Base-by-base conservation (phyloP, 768 basidiomycete genomes). In the Crepidotus variabilis region DNA sequence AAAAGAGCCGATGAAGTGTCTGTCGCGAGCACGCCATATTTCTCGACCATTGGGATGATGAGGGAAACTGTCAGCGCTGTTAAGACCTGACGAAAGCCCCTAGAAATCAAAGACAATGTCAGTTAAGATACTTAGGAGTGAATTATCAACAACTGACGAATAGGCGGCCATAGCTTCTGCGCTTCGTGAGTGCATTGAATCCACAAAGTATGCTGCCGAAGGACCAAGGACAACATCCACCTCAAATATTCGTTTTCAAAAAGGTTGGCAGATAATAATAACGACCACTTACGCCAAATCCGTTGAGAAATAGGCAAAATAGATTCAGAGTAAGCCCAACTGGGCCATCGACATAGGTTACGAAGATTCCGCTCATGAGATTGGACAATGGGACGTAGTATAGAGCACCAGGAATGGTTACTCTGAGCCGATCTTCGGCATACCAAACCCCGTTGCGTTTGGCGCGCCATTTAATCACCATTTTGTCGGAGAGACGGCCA, bases 371-470 rank as follows among this genome's bases (percentile, higher is more conserved):
- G 0, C 74, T 75, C 0, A 69, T 50, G 0, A 82, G 63, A 2
- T 84, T 66, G 0, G 85, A 80, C 0, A 84, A 22, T 0, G 87
- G 89, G 2, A 79, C 71, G 24, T 87, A 69, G 16, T 81, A 32
- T 0, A 75, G 68, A 2, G 75, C 75, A 8, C 82, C 80, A 6
- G 74, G 60, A 33, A 82, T 64, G 1, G 79, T 71, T 1, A 76
- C 84, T 1, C 83, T 76, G 22, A 89, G 74, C 5, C 87, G 80
- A 60, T 87, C 88, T 66, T 90, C 87, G 0, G 87, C 87, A 45
- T 81, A 78, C 85, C 84, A 87, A 1, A 72, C 61, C 0, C 85
- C 86, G 0, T 75, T 75, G 21, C 86, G 78, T 5, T 70, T 65
- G 47, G 73, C 68, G 14, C 77, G 77, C 70, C 80, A 84, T 39